Evolutionary conservation across 306 rosid species (phyloP), one percentile per base, ranked within the genome.

Genomic region (Abrus precatorius): DNA sequence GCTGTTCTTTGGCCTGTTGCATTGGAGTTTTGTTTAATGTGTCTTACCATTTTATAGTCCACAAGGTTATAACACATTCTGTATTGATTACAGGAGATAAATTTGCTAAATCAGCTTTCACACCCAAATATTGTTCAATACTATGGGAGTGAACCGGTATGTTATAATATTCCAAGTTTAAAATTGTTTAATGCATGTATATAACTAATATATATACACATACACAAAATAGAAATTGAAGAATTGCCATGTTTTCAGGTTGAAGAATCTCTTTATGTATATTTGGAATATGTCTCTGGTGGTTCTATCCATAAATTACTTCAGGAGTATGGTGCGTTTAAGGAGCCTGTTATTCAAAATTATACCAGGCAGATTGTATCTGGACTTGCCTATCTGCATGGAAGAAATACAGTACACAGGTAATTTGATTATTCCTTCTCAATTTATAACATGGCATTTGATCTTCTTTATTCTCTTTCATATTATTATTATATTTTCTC

Each of bases 281-380:
- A 90, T 80, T 86, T 95, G 92, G 99, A 93, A 80, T 95, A 78
- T 78, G 93, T 95, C 55, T 95, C 99, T 52, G 99, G 98, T 56
- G 99, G 99, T 76, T 95, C 98, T 61, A 95, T 95, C 81, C 92
- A 95, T 84, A 95, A 95, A 77, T 79, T 95, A 80, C 98, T 95
- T 80, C 97, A 90, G 79, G 99, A 95, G 74, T 95, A 95, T 78
- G 99, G 99, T 7, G 4, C 97, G 49, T 92, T 95, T 83, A 89
- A 84, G 76, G 99, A 95, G 55, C 98, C 96, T 74, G 98, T 95
- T 47, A 92, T 95, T 83, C 97, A 92, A 85, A 93, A 92, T 83
- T 95, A 95, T 82, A 92, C 96, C 67, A 87, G 97, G 83, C 92
- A 95, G 84, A 93, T 95, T 61, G 84, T 92, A 82, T 93, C 97